Base-by-base conservation (phyloP, 2,329 filamentous ascomycete genomes). In the Sporothrix luriei region DNA sequence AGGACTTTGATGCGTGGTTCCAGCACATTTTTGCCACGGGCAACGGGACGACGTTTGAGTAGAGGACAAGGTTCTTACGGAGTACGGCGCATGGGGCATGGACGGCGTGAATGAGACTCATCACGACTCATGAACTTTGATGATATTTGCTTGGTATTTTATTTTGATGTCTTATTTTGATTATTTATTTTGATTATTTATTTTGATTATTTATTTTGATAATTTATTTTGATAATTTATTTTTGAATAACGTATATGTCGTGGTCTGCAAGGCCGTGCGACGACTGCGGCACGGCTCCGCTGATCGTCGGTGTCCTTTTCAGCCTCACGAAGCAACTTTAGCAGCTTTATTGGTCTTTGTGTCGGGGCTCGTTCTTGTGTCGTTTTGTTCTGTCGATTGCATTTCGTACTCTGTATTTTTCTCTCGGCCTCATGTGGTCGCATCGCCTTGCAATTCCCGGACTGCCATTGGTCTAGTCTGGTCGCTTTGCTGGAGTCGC, bases 1-100 rank as follows among this genome's bases (percentile, higher is more conserved):
- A 73, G n/a, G 73, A 74, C 49, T 74, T 74, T 69, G 72, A 74
- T 21, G 72, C 71, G 5, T 74, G 73, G 73, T 74, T 73, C 62
- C 71, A 74, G 59, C 68, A 71, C 48, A 71, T 73, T 7, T 73
- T 74, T 49, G 52, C 71, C 13, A 68, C 68, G 1, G 66, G 68
- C 5, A 21, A 54, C 14, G 68, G 33, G 10, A 21, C 71, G 9
- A 43, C 66, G 0, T 71, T 72, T 55, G 69, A 57, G 26, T 68
- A 57, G 66, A 19, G 13, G 26, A 14, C 19, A 19, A 7, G 10
- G 9, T 14, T 6, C 13, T 1, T 43, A 38, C 11, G 21, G 49
- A 43, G 55, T 61, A 61, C 55, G 55, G 33, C 33, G 33, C 33
- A 33, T 6, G 33, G 33, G 33, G 33, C 33, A 33, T 33, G 33